phyloP scores from a whole-genome alignment of 352 stramenopile genomes.

The Pythium rhizo-oryzae region DNA sequence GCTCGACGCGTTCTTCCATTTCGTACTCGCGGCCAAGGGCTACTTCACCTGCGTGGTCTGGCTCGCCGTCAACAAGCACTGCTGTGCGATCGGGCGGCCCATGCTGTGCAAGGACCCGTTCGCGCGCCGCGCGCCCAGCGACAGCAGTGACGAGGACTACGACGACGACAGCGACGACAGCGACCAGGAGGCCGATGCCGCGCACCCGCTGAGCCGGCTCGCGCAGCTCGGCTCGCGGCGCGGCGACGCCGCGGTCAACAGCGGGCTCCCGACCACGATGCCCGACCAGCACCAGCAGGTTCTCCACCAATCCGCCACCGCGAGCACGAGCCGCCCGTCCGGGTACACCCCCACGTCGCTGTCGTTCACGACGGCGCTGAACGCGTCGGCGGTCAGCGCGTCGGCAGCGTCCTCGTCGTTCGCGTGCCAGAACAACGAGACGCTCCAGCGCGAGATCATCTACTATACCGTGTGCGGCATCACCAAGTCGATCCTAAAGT shows the following conservation, averaged over 20 bases:
- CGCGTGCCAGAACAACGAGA: conserved; percentile 69
- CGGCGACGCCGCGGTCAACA: neutral
- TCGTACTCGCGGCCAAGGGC: conserved; percentile 60
- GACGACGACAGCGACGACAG: conserved; percentile 2
- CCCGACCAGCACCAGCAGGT: no score
- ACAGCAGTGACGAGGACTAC: conserved; percentile 12
- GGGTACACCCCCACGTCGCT: conserved; percentile 1
- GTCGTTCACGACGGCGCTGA: conserved; percentile 1
- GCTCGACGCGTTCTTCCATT: conserved; percentile 58
- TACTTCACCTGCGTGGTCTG: conserved; percentile 69
- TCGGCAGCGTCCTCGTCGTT: neutral
- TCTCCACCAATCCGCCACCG: neutral
- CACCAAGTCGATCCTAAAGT: conserved; percentile 70
- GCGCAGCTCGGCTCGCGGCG: neutral
- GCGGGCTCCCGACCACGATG: neutral
- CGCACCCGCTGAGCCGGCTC: neutral
- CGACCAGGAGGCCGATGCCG: conserved; percentile 13
- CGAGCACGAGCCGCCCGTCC: conserved; percentile 10
- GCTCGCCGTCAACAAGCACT: conserved; percentile 67
- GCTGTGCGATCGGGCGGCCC: conserved; percentile 37
- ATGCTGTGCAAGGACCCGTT: conserved; percentile 16
- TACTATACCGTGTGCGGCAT: conserved; percentile 84
- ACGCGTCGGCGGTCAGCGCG: no score
- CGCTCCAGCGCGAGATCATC: conserved; percentile 80
- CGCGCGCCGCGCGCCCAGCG: neutral